Base-by-base conservation (phyloP, 2,329 filamentous ascomycete species). In the Phoma sp. region DNA sequence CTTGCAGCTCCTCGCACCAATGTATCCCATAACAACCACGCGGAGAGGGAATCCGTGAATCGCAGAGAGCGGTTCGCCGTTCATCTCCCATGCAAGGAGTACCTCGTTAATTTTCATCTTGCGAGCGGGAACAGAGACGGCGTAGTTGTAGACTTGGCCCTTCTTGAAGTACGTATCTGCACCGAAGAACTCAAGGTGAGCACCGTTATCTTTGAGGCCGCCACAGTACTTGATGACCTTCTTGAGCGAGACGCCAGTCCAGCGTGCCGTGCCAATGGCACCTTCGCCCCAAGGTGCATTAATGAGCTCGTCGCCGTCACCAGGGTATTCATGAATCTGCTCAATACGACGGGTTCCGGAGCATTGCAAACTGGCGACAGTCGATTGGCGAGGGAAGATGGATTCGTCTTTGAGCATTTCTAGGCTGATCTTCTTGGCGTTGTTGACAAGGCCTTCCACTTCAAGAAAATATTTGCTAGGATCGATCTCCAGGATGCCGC, bases 91-190 rank as follows among this genome's bases (percentile, higher is more conserved):
- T 0, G 84, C 84, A 0, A 90, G 77, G 42, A 90, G 76, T 0
- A 90, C 87, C 64, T 90, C 86, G 58, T 88, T 83, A 7, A 79
- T 74, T 60, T 86, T 87, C 39, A 89, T 87, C 71, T 91, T 91
- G 6, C 82, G 81, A 77, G 81, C 87, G 0, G 88, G 88, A 0
- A 90, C 85, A 12, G 80, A 84, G 40, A 90, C 86, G 17, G 83
- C 78, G 62, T 90, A 91, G 70, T 91, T 91, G 75, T 83, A 84
- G 0, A 82, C 79, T 37, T 87, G 75, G 14, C 82, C 80, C 42
- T 86, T 83, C 70, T 91, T 91, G 77, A 91, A 88, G 65, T 91
- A 91, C 0, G 87, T 89, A 52, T 91, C 89, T 1, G 85, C 87
- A 0, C 88, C 88, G 52, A 84, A 86, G 42, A 91, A 81, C 60